Percentiles rank a stretch among this genome's conserved stretches.
Conservation (phyloP, 2,329 filamentous ascomycete species). For the Cercospora zeae-maydis region DNA sequence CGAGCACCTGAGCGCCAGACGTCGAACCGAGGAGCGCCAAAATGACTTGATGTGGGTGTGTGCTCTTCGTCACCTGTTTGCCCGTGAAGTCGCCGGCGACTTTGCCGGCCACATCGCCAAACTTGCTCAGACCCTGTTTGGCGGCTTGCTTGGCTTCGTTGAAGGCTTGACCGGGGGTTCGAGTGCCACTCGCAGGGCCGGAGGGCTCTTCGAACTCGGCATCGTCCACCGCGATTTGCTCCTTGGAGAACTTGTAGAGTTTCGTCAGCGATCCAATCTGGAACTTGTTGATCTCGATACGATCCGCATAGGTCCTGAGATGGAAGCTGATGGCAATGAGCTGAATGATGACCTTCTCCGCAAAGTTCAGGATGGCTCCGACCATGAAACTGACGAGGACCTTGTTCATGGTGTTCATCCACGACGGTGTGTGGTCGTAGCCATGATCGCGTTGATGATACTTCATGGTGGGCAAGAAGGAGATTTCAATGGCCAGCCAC, state of each 20-base stretch:
- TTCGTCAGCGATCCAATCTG: conserved; percentile 69
- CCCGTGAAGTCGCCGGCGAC: conserved; percentile 92
- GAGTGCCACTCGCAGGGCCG: conserved; percentile 55
- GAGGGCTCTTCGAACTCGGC: conserved; percentile 66
- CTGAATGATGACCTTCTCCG: conserved; percentile 91
- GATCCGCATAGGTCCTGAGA: conserved; percentile 79
- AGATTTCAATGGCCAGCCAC: conserved; percentile 82
- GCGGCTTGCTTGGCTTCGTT: conserved; percentile 69
- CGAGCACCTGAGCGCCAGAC: conserved; percentile 73
- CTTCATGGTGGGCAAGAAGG: conserved; percentile 78
- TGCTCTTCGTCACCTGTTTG: conserved; percentile 61
- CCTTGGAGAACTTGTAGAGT: conserved; percentile 62
- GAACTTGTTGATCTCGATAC: conserved; percentile 90
- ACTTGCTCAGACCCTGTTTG: conserved; percentile 69
- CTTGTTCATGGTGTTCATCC: conserved; percentile 79
- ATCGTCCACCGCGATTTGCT: conserved; percentile 65
- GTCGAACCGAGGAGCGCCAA: conserved; percentile 71
- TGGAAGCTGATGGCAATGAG: conserved; percentile 94
- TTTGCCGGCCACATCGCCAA: conserved; percentile 79
- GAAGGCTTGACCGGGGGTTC: conserved; percentile 71
- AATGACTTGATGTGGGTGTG: conserved; percentile 80
- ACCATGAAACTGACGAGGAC: conserved; percentile 83
- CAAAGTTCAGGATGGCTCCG: conserved; percentile 71
- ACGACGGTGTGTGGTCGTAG: conserved; percentile 50
- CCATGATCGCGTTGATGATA: conserved; percentile 58